phyloP scores from a whole-genome alignment of 1,284 basidiomycete species.

The Microbotryum violaceum region DNA sequence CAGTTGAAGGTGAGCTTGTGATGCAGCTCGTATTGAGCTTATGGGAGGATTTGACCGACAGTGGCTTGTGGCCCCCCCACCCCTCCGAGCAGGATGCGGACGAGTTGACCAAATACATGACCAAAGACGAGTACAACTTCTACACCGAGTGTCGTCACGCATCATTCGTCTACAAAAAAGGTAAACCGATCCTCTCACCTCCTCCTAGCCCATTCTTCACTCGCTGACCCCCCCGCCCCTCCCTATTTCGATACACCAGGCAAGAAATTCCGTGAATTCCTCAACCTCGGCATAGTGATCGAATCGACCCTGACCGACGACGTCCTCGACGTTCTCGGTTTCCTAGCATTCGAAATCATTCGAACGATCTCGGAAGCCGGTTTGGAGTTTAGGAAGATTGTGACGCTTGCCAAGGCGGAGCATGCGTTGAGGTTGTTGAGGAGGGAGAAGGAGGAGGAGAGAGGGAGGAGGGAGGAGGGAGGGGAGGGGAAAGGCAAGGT shows the following conservation, averaged over 20 bases:
- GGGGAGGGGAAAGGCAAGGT: neutral
- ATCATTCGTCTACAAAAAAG: conserved; percentile 92
- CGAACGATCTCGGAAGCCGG: conserved; percentile 81
- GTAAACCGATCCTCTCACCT: conserved; percentile 44
- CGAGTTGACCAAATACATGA: conserved; percentile 91
- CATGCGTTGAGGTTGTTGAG: neutral
- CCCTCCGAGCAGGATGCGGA: conserved; percentile 65
- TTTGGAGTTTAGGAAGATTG: conserved; percentile 66
- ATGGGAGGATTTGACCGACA: neutral
- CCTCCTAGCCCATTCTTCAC: neutral
- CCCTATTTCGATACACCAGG: conserved; percentile 45
- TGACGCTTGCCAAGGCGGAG: conserved; percentile 34
- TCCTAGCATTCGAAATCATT: conserved; percentile 95
- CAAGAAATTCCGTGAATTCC: conserved; percentile 90
- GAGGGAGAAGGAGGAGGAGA: conserved; percentile 47
- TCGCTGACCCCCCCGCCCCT: neutral
- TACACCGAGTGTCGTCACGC: conserved; percentile 97
- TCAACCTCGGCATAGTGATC: conserved; percentile 79
- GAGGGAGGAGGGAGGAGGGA: conserved; percentile 41
- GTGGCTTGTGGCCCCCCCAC: too few species aligned
- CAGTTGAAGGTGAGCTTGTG: conserved; percentile 57
- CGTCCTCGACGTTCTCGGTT: conserved; percentile 92
- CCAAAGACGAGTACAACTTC: conserved; percentile 90
- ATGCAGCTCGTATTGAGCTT: conserved; percentile 5
- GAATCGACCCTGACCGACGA: conserved; percentile 73